These are phyloP conservation scores for Xylariaceae sp. DNA, from an alignment of 2,329 filamentous ascomycete species.

Conservation along the genomic window DNA sequence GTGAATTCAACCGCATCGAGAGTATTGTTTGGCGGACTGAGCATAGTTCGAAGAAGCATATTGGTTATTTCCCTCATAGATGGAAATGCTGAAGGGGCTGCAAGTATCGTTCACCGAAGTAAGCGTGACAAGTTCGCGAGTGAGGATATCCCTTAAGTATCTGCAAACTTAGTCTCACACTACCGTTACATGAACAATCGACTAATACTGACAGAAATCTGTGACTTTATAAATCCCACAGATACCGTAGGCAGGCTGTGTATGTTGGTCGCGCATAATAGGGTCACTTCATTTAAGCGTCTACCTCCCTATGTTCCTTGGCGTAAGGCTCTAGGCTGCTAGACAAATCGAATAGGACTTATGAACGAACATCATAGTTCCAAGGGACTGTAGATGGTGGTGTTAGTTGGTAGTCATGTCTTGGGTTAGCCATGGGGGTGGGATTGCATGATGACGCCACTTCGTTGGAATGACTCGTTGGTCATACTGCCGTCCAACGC, in stretches of 20 bases:
- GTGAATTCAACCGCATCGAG: background rate
- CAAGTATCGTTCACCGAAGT: background rate
- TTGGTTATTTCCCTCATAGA: background rate
- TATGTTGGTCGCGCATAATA: background rate
- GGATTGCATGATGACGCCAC: too few relatives aligned
- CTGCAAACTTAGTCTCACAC: background rate
- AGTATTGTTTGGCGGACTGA: background rate
- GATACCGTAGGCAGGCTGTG: background rate
- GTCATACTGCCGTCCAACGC: too few relatives aligned
- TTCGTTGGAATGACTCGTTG: too few relatives aligned
- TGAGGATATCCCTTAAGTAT: background rate
- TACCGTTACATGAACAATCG: background rate
- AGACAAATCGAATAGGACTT: too few relatives aligned
- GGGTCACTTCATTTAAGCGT: background rate
- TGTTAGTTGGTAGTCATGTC: too few relatives aligned
- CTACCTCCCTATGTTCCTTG: too few relatives aligned
- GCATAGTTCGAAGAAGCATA: background rate
- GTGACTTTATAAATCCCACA: background rate
- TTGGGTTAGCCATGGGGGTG: too few relatives aligned
- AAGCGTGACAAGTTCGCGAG: background rate
- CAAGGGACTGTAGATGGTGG: too few relatives aligned
- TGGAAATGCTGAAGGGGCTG: background rate
- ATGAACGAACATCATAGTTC: too few relatives aligned
- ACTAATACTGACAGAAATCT: background rate
- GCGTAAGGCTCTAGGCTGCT: too few relatives aligned